A percentile compares a stretch with the other conserved stretches of the same genome.
Conservation (phyloP, 2,329 filamentous ascomycete species). For the Ophiostoma quercus region DNA sequence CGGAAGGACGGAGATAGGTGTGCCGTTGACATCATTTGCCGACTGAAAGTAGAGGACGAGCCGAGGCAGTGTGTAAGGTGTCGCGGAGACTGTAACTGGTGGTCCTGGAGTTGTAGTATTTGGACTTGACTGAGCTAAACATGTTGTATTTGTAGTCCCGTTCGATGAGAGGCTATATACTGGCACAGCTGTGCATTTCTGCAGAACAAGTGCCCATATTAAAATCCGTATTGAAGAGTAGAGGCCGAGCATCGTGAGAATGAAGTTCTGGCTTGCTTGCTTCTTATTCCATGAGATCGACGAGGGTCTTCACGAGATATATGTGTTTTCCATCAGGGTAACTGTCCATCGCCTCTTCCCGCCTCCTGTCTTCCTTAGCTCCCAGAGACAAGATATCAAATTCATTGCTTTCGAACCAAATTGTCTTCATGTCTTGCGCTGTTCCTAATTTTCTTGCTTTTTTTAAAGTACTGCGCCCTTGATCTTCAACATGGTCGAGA, state of each 20-base stretch:
- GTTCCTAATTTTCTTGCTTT: not conserved
- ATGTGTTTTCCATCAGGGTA: not conserved
- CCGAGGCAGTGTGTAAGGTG: slow-evolving; percentile 34
- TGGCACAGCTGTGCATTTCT: not conserved
- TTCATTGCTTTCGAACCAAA: not conserved
- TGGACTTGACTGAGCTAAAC: not conserved
- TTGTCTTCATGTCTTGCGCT: not conserved
- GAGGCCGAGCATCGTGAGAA: not conserved
- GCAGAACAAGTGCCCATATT: not conserved
- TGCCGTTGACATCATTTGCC: slow-evolving; percentile 21
- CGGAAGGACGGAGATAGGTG: slow-evolving; percentile 49
- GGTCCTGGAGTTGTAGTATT: not conserved
- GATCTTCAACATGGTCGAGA: not conserved
- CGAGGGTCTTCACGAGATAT: not conserved
- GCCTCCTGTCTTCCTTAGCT: not conserved
- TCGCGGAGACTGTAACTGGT: not conserved
- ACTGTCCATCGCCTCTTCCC: not conserved
- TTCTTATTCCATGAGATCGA: not conserved
- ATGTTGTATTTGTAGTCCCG: not conserved
- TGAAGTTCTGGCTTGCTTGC: not conserved
- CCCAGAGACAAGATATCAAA: not conserved
- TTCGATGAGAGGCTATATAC: not conserved
- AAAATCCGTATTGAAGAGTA: not conserved
- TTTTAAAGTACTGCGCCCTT: not conserved
- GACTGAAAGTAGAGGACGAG: slow-evolving; percentile 49